Conservation (phyloP, 2,329 filamentous ascomycete species). For the Helminthosporium solani region DNA sequence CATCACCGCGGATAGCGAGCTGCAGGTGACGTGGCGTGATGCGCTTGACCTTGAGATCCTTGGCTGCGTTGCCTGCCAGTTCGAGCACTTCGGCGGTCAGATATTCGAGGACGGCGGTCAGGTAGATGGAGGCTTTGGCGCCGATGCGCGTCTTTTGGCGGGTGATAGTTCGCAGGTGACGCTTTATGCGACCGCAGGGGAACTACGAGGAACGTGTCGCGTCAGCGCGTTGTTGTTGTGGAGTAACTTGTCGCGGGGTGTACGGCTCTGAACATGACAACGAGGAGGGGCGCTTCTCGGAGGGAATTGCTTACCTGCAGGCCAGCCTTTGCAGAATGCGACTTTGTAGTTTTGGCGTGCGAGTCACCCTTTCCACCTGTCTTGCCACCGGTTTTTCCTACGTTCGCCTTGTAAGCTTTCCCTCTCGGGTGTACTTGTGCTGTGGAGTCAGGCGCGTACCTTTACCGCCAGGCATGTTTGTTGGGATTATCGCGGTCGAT, state of each 20-base stretch:
- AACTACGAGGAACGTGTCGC: constrained; percentile 62
- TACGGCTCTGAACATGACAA: constrained; percentile 11
- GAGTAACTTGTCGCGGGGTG: constrained; percentile 15
- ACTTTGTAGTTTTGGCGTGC: constrained; percentile 86
- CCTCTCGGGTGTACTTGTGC: constrained; percentile 16
- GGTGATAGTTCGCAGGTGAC: constrained; percentile 98
- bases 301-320: constrained; percentile 74
- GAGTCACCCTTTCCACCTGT: constrained; percentile 77
- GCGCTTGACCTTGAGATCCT: constrained; percentile 99
- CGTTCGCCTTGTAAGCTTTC: constrained; percentile 21
- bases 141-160: constrained; percentile 99
- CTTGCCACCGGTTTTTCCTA: constrained; percentile 73
- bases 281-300: constrained; percentile 11
- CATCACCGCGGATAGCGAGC: constrained; percentile 96
- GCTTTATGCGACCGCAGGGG: constrained; percentile 99
- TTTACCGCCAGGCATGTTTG: constrained; percentile 79
- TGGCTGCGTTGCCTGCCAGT: constrained; percentile 95
- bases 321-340: constrained; percentile 89
- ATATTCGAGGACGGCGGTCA: constrained; percentile 97
- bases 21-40: constrained; percentile 98
- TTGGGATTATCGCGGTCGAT: constrained; percentile 20
- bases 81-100: constrained; percentile 97
- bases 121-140: constrained; percentile 96
- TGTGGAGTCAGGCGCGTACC: constrained; percentile 63
- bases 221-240: constrained; percentile 27